Base-by-base conservation (phyloP, 1,284 basidiomycete genomes). In the Papiliotrema laurentii region DNA sequence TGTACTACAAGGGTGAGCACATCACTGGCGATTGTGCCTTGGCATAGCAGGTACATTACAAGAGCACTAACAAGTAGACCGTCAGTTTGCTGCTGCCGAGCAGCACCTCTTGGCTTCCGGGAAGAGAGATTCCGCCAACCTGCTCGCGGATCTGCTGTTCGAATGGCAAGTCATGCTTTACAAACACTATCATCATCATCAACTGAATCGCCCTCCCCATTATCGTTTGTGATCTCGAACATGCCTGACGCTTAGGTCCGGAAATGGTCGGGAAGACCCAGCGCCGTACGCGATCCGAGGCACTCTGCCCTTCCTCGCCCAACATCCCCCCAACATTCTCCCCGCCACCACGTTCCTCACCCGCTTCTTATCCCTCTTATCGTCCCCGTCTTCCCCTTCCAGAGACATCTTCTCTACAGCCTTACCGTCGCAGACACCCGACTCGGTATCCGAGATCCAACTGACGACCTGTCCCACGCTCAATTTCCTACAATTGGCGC, bases 401-500 rank as follows among this genome's bases (percentile, higher is more conserved):
- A 72, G 63, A 57, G 78, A 67, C 51, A 77, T 69, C 66, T 77
- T 62, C 66, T 53, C 61, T 44, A 69, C 71, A n/a, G 63, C 78
- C 43, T 68, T 75, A 14, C 54, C 64, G 3, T 65, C 59, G 9
- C 59, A 63, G 9, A 49, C 60, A 1, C 48, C 59, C 13, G 47
- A 53, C 11, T 61, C 74, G n/a, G 71, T 76, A 21, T 80, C 83
- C 53, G 85, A 89, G 57, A 78, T 93, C 1, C 68, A 81, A 7
- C 75, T 89, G 51, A 89, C 87, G 5, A 81, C 80, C 16, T 84
- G 89, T 53, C 74, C 81, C 1, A 76, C 82, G 9, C 76, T 92
- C 58, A 97, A 94, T 69, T 94, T 92, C 70, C 77, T 85, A 2
- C 92, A 97, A 65, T 79, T 96, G 45, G 88, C 87, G 0, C 80